phyloP scores from a whole-genome alignment of 345 rosid genomes.

The Schrenkiella parvula region DNA sequence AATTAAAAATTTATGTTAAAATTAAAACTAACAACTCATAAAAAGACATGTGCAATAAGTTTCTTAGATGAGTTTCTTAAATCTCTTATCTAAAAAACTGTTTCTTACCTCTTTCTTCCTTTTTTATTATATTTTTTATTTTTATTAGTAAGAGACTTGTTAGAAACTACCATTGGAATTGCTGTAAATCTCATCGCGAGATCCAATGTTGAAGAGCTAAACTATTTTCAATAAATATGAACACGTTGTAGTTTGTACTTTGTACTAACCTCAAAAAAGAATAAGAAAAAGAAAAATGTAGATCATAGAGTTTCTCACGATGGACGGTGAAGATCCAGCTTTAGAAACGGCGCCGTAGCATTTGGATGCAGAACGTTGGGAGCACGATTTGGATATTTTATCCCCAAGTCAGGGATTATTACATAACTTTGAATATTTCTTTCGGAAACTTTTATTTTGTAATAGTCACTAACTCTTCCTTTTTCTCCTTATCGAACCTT shows the following conservation, averaged over 20 bases:
- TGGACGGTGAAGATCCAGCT: constrained; percentile 23
- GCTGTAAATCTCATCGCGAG: neutral
- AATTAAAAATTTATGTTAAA: too few relatives aligned
- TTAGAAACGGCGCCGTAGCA: constrained; percentile 4
- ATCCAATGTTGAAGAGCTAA: neutral
- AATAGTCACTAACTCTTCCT: neutral
- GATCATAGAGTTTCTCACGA: neutral
- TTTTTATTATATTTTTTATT: too few relatives aligned
- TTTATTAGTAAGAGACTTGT: too few relatives aligned
- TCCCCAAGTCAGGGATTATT: constrained; percentile 5
- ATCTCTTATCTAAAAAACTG: too few relatives aligned
- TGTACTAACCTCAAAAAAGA: too few relatives aligned
- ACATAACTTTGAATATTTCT: constrained; percentile 6
- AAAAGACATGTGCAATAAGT: too few relatives aligned
- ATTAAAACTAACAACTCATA: too few relatives aligned
- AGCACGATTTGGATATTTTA: constrained; percentile 25
- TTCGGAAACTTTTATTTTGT: neutral
- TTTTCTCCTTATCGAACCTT: neutral
- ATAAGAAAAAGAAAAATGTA: neutral
- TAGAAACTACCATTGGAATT: too few relatives aligned
- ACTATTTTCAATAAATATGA: neutral
- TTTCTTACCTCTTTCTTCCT: too few relatives aligned
- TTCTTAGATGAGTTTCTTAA: too few relatives aligned
- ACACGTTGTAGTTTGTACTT: constrained; percentile 14
- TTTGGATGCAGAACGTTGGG: constrained; percentile 23